These are phyloP conservation scores for Staphylotrichum tortipilum DNA, from an alignment of 495 filamentous ascomycete species.

Conservation along the genomic window DNA sequence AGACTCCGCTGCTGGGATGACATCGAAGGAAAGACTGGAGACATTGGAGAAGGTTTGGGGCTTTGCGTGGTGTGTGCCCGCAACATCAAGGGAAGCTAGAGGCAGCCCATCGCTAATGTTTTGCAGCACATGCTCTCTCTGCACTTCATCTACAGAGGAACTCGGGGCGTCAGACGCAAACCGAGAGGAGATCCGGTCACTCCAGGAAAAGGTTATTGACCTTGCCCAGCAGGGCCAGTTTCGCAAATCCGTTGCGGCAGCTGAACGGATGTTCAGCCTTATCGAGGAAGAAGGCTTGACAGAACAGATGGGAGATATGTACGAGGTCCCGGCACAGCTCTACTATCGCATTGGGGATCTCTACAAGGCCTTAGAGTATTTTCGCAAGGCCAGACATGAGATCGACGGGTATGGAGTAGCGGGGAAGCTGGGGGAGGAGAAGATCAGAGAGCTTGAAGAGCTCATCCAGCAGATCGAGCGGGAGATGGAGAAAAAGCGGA, in stretches of 20 bases:
- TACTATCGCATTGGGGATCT: constrained; percentile 26
- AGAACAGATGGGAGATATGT: constrained; percentile 23
- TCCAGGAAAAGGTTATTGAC: constrained; percentile 19
- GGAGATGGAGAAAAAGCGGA: constrained; percentile 7
- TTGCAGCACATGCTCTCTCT: constrained; percentile 23
- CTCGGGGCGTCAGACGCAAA: constrained; percentile 18
- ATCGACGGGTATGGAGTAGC: constrained; percentile 29
- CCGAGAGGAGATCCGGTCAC: constrained; percentile 13
- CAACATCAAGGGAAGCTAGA: too few relatives aligned
- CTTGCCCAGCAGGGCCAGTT: constrained; percentile 22
- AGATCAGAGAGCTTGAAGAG: constrained; percentile 5
- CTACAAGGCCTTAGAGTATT: constrained; percentile 21
- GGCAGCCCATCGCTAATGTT: background rate
- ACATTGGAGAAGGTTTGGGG: constrained; percentile 24
- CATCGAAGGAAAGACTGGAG: constrained; percentile 22
- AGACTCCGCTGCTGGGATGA: constrained; percentile 24
- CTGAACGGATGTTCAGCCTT: constrained; percentile 18
- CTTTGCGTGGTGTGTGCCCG: constrained; percentile 17
- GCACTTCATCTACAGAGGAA: constrained; percentile 9
- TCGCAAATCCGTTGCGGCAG: constrained; percentile 12
- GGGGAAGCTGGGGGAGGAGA: constrained; percentile 4
- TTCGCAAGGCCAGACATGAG: constrained; percentile 16
- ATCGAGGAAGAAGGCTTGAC: constrained; percentile 22
- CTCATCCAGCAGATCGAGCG: constrained; percentile 5
- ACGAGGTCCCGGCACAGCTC: constrained; percentile 24